phyloP scores from a whole-genome alignment of 164 flowering plant genomes.

The Tinospora cordifolia region DNA sequence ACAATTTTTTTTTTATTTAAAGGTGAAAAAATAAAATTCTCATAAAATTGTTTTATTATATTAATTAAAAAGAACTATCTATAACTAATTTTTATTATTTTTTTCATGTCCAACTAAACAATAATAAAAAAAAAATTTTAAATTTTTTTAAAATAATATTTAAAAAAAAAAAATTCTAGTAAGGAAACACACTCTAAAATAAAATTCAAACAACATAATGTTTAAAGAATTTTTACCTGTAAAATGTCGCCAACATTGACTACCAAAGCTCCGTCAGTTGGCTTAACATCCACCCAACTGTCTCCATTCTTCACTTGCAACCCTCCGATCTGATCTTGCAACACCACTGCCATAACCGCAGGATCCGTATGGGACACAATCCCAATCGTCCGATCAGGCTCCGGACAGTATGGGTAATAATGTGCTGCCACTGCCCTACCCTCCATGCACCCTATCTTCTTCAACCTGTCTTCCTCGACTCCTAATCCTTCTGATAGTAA shows the following conservation, averaged over 20 bases:
- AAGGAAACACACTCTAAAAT: too few species aligned
- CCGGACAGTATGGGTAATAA: constrained; percentile 24
- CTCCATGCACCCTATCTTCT: constrained; percentile 1
- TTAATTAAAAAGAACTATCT: too few species aligned
- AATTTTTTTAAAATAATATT: too few species aligned
- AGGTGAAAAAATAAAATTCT: too few species aligned
- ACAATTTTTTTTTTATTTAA: too few species aligned
- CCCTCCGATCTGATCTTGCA: constrained; percentile 22
- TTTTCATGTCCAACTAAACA: too few species aligned
- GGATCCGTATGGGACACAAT: constrained; percentile 19
- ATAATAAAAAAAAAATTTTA: too few species aligned
- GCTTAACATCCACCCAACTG: constrained; percentile 21
- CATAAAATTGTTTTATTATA: too few species aligned
- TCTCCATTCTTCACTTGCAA: constrained; percentile 21
- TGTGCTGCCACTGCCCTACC: constrained; percentile 1
- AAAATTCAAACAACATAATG: too few species aligned
- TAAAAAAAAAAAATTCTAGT: too few species aligned
- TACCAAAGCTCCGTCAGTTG: constrained; percentile 16
- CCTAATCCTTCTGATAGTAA: constrained; percentile 15
- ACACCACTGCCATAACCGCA: constrained; percentile 15
- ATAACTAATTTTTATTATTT: too few species aligned
- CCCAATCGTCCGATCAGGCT: constrained; percentile 19
- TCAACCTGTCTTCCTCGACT: constrained; percentile 5
- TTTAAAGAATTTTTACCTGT: too few species aligned
- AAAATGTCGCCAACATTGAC: constrained; percentile 20